Evolutionary conservation across 768 basidiomycete genomes (phyloP), one percentile per base, ranked within the genome.

Genomic region (Fomitopsis pulvina): DNA sequence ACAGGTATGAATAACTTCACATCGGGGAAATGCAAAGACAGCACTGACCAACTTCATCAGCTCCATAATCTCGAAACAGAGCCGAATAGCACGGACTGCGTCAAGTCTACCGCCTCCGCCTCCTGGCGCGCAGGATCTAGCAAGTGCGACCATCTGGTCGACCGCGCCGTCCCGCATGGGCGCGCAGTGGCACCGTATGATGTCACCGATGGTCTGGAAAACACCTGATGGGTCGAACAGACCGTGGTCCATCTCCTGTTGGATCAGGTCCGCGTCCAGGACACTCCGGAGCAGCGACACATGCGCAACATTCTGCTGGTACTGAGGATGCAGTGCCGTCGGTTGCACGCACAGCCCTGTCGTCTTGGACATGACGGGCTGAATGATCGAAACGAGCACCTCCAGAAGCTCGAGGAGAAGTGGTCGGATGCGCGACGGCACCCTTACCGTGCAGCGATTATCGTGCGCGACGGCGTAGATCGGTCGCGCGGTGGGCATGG

Each of bases 61-160:
- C 69, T 95, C 93, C 32, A 94, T 72, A 54, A 95, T 83, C 62
- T 94, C 92, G 64, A 93, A 80, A 70, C 90, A 91, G 76, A 84
- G 75, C 53, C 85, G 73, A 51, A 94, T 75, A 7, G 90, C 88
- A 50, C 71, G 75, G 41, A 91, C 80, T 8, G 85, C 83, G 55
- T 85, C 81, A 48, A 74, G 70, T 51, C 78, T 79, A 56, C 68
- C 76, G 14, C 80, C 81, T 26, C 66, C 66, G 38, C 73, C 77
- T 1, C 77, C 77, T 4, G 77, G 76, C 9, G 76, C 72, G 64
- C 81, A 79, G 25, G 73, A 66, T 50, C 74, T 72, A 2, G 89
- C 89, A 10, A 79, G 73, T 47, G 73, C 71, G 28, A 95, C 83
- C 88, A 96, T 91, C 32, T 75, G 76, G 61, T 92, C 88, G 24